Evolutionary conservation across 2,329 filamentous ascomycete genomes (phyloP), one percentile per base, ranked within the genome.

Genomic region (Fusarium mexicanum): DNA sequence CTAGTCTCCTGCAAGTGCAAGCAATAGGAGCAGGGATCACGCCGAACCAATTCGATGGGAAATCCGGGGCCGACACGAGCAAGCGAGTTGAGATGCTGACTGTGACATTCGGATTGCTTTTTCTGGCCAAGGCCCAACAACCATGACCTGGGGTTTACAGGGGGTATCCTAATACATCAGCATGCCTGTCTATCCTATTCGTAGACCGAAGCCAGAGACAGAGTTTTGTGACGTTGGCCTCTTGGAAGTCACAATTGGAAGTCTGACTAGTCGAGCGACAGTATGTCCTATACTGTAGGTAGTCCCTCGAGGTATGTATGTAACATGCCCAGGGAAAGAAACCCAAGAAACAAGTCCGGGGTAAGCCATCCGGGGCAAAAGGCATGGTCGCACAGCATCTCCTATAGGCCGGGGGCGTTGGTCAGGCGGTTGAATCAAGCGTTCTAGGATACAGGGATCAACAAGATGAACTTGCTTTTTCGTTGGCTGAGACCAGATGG

Each of bases 351-450:
- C 33, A 24, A 62, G 41, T 77, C 75, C 57, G 75, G 75, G 75
- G 75, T 77, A 77, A 72, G 65, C 73, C 61, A 76, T 63, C 75
- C 26, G 73, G 75, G 68, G 69, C 58, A 65, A 50, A n/a, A 35
- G 22, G 43, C 43, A 51, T 51, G 63, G 66, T 68, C 24, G 50
- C 53, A 67, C 67, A 65, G 31, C 68, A 72, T 57, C 47, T 61
- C 62, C 60, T 64, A 77, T 76, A 76, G 75, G 64, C 59, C 64
- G 48, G 63, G 61, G 63, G 59, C 48, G 67, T 44, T 64, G 76
- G 76, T 77, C 76, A 77, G 75, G 75, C 75, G 76, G 76, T 75
- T 77, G 76, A 73, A 77, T 74, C 74, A 72, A 77, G 76, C 69
- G 64, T 76, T 67, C 75, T 75, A 61, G 62, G 64, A 73, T 76